phyloP scores from a whole-genome alignment of 148 eudicot species.

The Vaccinium myrtillus region DNA sequence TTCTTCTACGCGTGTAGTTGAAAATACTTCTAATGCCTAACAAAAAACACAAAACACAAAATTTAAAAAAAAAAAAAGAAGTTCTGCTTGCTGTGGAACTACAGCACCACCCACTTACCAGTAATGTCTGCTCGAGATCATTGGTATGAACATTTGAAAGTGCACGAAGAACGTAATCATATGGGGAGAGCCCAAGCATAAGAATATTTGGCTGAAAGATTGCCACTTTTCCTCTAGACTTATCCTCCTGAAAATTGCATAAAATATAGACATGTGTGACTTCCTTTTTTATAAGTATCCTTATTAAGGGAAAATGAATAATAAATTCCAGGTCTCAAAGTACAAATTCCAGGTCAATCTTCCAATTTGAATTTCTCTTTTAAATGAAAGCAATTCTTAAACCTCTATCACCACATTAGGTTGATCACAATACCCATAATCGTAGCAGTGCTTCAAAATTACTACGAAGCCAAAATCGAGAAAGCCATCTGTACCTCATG shows the following conservation, averaged over 20 bases:
- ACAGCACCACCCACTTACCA: conserved; percentile 45
- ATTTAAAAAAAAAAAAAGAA: neutral
- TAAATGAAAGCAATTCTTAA: neutral
- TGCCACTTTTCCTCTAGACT: conserved; percentile 50
- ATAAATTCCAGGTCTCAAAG: neutral
- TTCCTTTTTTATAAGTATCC: neutral
- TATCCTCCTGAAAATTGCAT: conserved; percentile 66
- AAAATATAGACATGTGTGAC: neutral
- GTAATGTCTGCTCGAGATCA: conserved; percentile 93
- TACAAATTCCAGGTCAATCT: neutral
- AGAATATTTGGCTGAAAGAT: conserved; percentile 72
- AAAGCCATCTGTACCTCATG: conserved; percentile 54
- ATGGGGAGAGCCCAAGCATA: conserved; percentile 82
- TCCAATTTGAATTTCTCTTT: neutral
- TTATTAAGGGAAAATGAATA: neutral
- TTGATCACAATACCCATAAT: neutral
- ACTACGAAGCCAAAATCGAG: neutral
- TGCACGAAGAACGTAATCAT: conserved; percentile 79
- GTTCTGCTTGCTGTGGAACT: neutral
- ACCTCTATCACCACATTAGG: neutral
- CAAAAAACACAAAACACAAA: neutral
- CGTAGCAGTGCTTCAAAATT: neutral
- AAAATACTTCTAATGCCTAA: neutral
- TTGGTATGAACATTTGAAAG: conserved; percentile 79
- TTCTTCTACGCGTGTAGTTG: neutral